phyloP scores from a whole-genome alignment of 352 stramenopile species.

The Bremia lactucae region DNA sequence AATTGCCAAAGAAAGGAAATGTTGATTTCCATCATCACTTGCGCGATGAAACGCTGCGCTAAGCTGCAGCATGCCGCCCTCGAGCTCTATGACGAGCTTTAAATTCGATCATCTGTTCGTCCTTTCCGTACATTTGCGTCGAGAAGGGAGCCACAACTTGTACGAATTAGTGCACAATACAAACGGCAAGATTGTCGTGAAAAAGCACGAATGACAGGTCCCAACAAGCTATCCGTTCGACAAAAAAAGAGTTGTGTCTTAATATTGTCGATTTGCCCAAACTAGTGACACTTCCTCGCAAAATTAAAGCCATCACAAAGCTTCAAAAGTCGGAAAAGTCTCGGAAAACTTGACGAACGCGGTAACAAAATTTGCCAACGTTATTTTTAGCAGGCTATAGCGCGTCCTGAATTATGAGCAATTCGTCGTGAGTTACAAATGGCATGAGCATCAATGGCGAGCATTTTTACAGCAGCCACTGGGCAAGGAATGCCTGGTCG shows the following conservation, averaged over 20 bases:
- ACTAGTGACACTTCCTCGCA: slow-evolving; percentile 64
- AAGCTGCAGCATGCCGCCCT: too few species aligned
- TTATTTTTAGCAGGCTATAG: slow-evolving; percentile 67
- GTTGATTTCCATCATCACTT: too few species aligned
- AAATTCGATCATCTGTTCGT: too few species aligned
- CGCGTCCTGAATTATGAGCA: slow-evolving; percentile 61
- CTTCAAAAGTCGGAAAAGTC: slow-evolving; percentile 79
- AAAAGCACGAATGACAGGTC: too few species aligned
- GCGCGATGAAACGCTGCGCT: too few species aligned
- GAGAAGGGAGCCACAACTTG: too few species aligned
- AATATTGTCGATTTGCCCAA: slow-evolving; percentile 36
- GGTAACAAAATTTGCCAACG: slow-evolving; percentile 76
- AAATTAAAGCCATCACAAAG: slow-evolving; percentile 69
- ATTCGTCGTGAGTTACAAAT: slow-evolving; percentile 23
- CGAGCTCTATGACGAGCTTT: too few species aligned
- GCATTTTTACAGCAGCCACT: slow-evolving; percentile 4
- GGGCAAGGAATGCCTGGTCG: slow-evolving; percentile 8
- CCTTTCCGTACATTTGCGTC: too few species aligned
- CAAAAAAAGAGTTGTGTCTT: background rate
- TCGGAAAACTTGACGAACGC: slow-evolving; percentile 71
- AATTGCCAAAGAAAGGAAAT: too few species aligned
- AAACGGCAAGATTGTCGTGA: too few species aligned
- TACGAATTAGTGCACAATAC: too few species aligned
- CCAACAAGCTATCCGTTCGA: too few species aligned
- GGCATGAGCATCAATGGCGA: slow-evolving; percentile 10